Conservation (phyloP, 495 filamentous ascomycete genomes). For the Bacidia rubella region DNA sequence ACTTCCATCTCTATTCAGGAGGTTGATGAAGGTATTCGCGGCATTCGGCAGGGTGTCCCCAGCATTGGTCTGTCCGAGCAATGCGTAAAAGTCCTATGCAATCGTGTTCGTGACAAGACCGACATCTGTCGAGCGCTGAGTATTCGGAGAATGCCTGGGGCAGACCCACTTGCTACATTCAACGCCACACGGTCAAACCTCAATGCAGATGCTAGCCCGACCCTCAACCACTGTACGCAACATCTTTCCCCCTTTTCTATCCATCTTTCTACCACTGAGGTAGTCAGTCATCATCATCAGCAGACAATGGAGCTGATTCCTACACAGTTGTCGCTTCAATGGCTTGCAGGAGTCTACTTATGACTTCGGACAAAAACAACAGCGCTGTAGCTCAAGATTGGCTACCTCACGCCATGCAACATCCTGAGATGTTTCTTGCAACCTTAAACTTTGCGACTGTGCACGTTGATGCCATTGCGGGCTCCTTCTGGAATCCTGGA, state of each 20-base stretch:
- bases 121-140: background rate
- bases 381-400: conserved; percentile 3
- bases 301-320: too few species aligned
- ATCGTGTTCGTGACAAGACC: background rate
- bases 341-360: background rate
- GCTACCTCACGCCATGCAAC: conserved; percentile 6
- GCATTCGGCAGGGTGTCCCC: background rate
- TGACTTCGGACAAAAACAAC: background rate
- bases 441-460: conserved; percentile 3
- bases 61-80: background rate
- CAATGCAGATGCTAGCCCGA: background rate
- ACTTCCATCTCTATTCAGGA: background rate
- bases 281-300: too few species aligned
- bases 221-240: background rate
- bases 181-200: background rate
- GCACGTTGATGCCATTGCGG: conserved; percentile 5
- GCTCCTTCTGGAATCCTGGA: background rate
- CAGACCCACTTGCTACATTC: background rate
- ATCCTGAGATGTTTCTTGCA: conserved; percentile 4
- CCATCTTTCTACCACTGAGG: too few species aligned
- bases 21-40: background rate
- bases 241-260: too few species aligned
- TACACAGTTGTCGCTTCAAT: conserved; percentile 4
- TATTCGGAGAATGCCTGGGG: background rate
- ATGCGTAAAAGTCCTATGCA: background rate